Conservation (phyloP, 805 yeast species). For the Teunomyces panamensis region DNA sequence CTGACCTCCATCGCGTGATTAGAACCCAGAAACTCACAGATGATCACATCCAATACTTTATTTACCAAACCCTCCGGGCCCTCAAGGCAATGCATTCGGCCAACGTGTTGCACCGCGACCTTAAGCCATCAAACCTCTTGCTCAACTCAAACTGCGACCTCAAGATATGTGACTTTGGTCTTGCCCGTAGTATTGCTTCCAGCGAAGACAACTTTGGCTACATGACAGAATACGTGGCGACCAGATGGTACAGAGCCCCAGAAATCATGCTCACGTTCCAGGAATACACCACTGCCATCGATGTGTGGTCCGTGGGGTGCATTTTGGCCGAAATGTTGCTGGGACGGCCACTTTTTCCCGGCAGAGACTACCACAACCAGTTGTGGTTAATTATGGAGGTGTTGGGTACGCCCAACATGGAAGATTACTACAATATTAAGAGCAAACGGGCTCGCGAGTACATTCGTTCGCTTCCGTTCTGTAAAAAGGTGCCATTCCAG, state of each 20-base stretch:
- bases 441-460: constrained; percentile 87
- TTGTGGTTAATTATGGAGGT: constrained; percentile 79
- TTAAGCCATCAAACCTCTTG: constrained; percentile 84
- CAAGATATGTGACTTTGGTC: constrained; percentile 91
- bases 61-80: constrained; percentile 88
- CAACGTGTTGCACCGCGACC: constrained; percentile 89
- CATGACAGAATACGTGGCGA: constrained; percentile 97
- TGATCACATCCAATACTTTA: constrained; percentile 91
- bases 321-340: constrained; percentile 86
- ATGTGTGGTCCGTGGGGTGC: constrained; percentile 96
- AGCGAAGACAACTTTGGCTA: constrained; percentile 67
- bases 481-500: constrained; percentile 57
- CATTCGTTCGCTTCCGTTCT: constrained; percentile 72
- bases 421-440: constrained; percentile 71
- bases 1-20: constrained; percentile 80
- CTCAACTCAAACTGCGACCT: constrained; percentile 91
- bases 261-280: constrained; percentile 95
- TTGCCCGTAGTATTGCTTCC: constrained; percentile 68
- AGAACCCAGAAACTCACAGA: constrained; percentile 80
- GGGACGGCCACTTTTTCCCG: constrained; percentile 89
- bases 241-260: constrained; percentile 97
- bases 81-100: constrained; percentile 89
- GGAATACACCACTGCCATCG: constrained; percentile 91
- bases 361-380: constrained; percentile 91
- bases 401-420: constrained; percentile 83